These are phyloP conservation scores for Hebeloma cylindrosporum DNA, from an alignment of 768 basidiomycete species.

Conservation along the genomic window DNA sequence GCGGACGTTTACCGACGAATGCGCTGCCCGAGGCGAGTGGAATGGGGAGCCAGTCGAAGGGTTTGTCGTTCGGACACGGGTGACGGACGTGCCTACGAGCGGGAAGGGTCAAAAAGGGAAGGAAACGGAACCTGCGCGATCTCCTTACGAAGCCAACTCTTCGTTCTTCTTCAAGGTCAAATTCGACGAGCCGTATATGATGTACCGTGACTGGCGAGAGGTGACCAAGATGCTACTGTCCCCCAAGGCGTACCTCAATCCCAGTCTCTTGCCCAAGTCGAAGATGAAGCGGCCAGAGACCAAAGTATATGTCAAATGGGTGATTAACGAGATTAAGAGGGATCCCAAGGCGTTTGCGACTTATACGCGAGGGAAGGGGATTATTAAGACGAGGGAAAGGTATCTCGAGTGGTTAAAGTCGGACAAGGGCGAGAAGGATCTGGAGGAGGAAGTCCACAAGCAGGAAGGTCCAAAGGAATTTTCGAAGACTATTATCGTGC, in stretches of 20 bases:
- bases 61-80: constrained; percentile 85
- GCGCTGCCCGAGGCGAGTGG: constrained; percentile 73
- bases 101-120: too few relatives aligned
- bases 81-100: constrained; percentile 43
- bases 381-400: constrained; percentile 77
- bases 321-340: constrained; percentile 66
- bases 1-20: constrained; percentile 64
- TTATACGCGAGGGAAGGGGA: constrained; percentile 74
- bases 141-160: constrained; percentile 75
- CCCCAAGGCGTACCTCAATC: constrained; percentile 23
- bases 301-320: constrained; percentile 79
- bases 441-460: constrained; percentile 31
- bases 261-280: constrained; percentile 50
- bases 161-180: constrained; percentile 99
- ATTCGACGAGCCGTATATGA: constrained; percentile 98
- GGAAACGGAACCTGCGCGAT: constrained; percentile 22
- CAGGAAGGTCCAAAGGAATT: constrained; percentile 41
- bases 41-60: constrained; percentile 86
- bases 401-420: constrained; percentile 72
- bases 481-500: constrained; percentile 82
- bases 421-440: constrained; percentile 34
- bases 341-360: constrained; percentile 60
- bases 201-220: constrained; percentile 98
- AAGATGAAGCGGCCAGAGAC: constrained; percentile 82
- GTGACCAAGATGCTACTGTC: constrained; percentile 75